Evolutionary conservation across 192 early-diverging fungal genomes (phyloP), one percentile per base, ranked within the genome.

Genomic region (Coemansia sp.): DNA sequence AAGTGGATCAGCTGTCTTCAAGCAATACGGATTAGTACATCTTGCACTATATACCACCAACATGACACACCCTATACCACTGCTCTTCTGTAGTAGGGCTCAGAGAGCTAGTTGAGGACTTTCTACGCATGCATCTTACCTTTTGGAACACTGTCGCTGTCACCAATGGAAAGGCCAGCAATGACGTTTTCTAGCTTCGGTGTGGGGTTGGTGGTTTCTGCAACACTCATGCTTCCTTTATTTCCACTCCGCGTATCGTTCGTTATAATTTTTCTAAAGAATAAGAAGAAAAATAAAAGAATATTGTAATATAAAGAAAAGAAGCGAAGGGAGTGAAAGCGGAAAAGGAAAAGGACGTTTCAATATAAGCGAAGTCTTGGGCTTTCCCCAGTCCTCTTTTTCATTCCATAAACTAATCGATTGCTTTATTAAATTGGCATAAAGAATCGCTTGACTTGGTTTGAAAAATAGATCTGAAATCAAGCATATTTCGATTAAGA

Each of bases 181-280:
- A 68, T 41, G 55, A 44, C 42, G 48, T 68, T 42, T 44, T 65
- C 64, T 12, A 45, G 19, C 0, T 32, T 57, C 1, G 32, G 45
- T 3, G 55, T 39, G 6, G 60, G 46, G 14, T 16, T 37, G n/a
- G 74, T 42, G n/a, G 69, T 40, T 1, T 64, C 51, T 16, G 70
- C 75, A 14, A 70, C 56, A 43, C 56, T 65, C 75, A 77, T 77
- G 19, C 4, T 59, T 17, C 4, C 38, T 6, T 40, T 49, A 32
- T 32, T 32, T 32, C 32, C 32, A 32, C 32, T 32, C 32, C 32
- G 4, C 32, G 4, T 32, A 32, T 2, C 1, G 32, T 32, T 32
- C 32, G 32, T 32, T 32, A 32, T 32, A 32, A 32, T 64, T 59
- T 41, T 59, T 59, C 57, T 41, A 17, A 46, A 4, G 25, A 20